Base-by-base conservation (phyloP, 495 filamentous ascomycete genomes). In the Penicillium maclennaniae region DNA sequence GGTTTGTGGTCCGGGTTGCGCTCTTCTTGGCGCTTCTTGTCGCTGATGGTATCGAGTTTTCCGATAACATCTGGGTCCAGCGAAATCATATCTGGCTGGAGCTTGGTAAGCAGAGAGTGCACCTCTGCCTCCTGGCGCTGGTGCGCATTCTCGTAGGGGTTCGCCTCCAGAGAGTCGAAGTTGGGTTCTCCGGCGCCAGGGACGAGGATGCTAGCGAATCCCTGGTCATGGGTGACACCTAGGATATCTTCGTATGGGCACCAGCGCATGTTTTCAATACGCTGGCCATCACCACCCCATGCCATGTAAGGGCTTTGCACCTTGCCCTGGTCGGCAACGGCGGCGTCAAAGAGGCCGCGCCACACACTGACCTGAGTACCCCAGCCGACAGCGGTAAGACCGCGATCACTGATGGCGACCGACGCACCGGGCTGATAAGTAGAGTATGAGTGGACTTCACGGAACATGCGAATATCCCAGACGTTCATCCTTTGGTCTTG, bases 71-170 rank as follows among this genome's bases (percentile, higher is more conserved):
- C 87, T 39, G 93, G 95, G 55, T 97, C 85, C 3, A 97, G 74
- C 9, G 89, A 88, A 45, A 98, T 98, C 92, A 97, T 98, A 62
- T 95, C 93, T 12, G 93, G 92, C 61, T 92, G 85, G 37, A 98
- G 75, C 76, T 98, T 98, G 76, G 91, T 90, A 53, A 98, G 81
- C 58, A 98, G 77, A 7, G 79, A 76, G 68, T 85, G 87, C 55
- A 98, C 91, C 65, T 98, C 93, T n/a, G 77, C 81, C 68, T 98
- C 93, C 69, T 92, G 91, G 61, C 92, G 81, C 73, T 97, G 89
- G 67, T 95, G 92, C 51, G 80, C 82, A 53, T 86, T 96, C 70
- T 97, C 95, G 79, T 93, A 97, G n/a, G 95, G 93, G 72, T 98
- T 98, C 49, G 84, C 75, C 68, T 97, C 95, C 12, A 95, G 77